Percentiles rank a stretch among this genome's conserved stretches.
phyloP scores from a whole-genome alignment of 228 moss, liverwort and hornwort genomes.

The Sphagnum magellanicum region DNA sequence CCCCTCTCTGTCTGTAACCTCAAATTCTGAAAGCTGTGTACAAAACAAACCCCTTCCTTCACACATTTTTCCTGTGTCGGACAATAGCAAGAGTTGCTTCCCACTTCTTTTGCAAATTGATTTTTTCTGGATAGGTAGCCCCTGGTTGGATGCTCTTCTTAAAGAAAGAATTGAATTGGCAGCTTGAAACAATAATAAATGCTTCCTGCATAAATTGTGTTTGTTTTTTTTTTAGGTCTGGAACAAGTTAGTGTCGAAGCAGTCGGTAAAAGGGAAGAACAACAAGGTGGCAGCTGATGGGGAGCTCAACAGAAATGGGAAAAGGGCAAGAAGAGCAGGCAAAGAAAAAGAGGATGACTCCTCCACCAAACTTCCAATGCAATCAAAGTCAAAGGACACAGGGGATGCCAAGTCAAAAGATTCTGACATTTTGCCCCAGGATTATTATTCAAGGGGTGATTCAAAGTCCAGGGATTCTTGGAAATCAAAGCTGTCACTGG shows the following conservation, averaged over 20 bases:
- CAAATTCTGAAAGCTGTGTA: neutral
- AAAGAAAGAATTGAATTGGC: no score
- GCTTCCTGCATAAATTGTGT: neutral
- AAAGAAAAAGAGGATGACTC: conserved; percentile 12
- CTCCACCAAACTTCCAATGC: neutral
- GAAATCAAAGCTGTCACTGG: conserved; percentile 24
- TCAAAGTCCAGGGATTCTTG: conserved; percentile 13
- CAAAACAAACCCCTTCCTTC: neutral
- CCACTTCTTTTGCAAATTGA: neutral
- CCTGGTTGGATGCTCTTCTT: neutral
- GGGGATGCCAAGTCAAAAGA: no score
- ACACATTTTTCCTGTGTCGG: neutral
- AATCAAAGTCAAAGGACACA: conserved; percentile 7
- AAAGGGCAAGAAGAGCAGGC: conserved; percentile 15
- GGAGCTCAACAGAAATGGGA: neutral
- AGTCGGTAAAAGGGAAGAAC: neutral
- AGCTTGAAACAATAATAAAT: neutral
- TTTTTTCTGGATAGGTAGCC: neutral
- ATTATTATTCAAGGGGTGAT: neutral
- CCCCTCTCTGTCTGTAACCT: neutral
- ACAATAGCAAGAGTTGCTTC: no score
- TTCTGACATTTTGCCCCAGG: no score
- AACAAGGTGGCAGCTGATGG: neutral
- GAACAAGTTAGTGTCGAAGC: neutral
- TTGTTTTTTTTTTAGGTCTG: no score